Conservation (phyloP, 306 rosid genomes). For the Dryas alaskensis region DNA sequence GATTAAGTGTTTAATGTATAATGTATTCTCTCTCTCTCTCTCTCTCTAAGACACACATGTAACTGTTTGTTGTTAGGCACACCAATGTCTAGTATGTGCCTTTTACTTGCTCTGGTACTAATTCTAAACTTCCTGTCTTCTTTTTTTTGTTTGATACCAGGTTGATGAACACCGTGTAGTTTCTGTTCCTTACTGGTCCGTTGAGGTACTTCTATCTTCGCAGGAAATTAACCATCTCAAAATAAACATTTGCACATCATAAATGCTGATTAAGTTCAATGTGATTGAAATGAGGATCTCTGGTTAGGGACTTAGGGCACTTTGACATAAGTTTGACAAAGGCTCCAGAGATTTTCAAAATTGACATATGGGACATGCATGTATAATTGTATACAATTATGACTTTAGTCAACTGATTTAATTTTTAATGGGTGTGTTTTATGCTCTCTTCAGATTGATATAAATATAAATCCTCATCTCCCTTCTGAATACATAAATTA, state of each 20-base stretch:
- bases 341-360: not conserved
- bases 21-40: not conserved
- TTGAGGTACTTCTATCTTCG: conserved; percentile 53
- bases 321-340: not conserved
- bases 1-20: not conserved
- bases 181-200: conserved; percentile 74
- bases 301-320: not conserved
- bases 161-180: conserved; percentile 87
- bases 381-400: not conserved
- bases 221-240: not conserved
- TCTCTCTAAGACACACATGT: not conserved
- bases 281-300: not conserved
- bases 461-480: conserved; percentile 73
- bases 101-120: conserved; percentile 12
- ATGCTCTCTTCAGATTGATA: conserved; percentile 55
- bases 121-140: conserved; percentile 27
- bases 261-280: conserved; percentile 6
- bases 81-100: conserved; percentile 5
- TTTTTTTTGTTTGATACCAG: conserved; percentile 37
- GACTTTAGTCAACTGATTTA: not conserved
- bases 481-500: conserved; percentile 85
- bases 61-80: conserved; percentile 9
- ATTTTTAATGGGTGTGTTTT: conserved; percentile 10
- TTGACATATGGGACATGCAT: not conserved
- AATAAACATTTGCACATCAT: not conserved